Conservation (phyloP, 768 basidiomycete genomes). For the Calvatia gigantea region DNA sequence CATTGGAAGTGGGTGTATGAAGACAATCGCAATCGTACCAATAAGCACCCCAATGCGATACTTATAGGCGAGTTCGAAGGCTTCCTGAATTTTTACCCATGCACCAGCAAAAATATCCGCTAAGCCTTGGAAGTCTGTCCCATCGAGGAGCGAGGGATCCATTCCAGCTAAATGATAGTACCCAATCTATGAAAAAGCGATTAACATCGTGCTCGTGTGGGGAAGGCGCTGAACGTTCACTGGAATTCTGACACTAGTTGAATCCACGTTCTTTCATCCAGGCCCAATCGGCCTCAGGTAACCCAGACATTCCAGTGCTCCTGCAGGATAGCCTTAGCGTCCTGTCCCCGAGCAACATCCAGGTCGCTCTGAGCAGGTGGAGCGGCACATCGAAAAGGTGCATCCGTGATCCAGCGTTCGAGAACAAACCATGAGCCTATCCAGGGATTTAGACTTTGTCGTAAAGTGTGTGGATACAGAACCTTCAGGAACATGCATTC, state of each 20-base stretch:
- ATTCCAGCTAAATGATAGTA: constrained; percentile 66
- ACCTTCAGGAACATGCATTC: background rate
- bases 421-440: constrained; percentile 77
- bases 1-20: background rate
- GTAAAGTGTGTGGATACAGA: background rate
- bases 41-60: constrained; percentile 72
- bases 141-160: constrained; percentile 53
- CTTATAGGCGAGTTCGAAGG: constrained; percentile 53
- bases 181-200: constrained; percentile 47
- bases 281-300: constrained; percentile 56
- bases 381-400: constrained; percentile 51
- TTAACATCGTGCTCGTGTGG: constrained; percentile 12
- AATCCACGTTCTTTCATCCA: constrained; percentile 57
- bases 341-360: constrained; percentile 61
- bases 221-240: constrained; percentile 45
- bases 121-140: constrained; percentile 62
- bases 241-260: constrained; percentile 57
- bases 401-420: constrained; percentile 69
- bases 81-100: constrained; percentile 59
- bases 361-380: constrained; percentile 63
- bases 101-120: constrained; percentile 55
- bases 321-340: constrained; percentile 46
- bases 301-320: constrained; percentile 77
- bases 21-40: constrained; percentile 34
- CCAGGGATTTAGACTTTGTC: background rate